phyloP scores from a whole-genome alignment of 2,329 filamentous ascomycete species.

The Phaeosphaeria sp. region DNA sequence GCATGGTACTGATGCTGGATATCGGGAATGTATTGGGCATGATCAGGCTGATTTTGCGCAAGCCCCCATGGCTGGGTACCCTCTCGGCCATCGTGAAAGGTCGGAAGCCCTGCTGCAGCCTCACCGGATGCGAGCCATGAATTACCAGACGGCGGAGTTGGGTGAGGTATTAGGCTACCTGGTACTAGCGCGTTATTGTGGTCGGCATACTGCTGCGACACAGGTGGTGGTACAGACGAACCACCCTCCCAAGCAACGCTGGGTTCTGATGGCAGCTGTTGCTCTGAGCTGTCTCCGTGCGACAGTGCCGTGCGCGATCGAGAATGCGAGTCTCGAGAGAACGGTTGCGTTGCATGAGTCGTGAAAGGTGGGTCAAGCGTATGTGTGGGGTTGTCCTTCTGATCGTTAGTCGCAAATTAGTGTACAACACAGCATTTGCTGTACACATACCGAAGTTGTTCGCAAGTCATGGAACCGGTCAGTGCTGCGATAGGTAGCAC shows the following conservation, averaged over 20 bases:
- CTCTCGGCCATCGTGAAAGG: slow-evolving; percentile 23
- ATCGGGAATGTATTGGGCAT: slow-evolving; percentile 19
- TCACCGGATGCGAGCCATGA: slow-evolving; percentile 26
- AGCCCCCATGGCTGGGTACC: slow-evolving; percentile 28
- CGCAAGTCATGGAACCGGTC: slow-evolving; percentile 28
- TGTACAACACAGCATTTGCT: slow-evolving; percentile 12
- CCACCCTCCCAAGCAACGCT: slow-evolving; percentile 19
- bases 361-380: slow-evolving; percentile 31
- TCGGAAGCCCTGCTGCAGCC: slow-evolving; percentile 11
- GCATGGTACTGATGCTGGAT: slow-evolving; percentile 13
- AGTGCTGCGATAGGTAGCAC: slow-evolving; percentile 15
- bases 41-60: slow-evolving; percentile 13
- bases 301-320: slow-evolving; percentile 20
- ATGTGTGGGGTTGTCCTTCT: slow-evolving; percentile 28
- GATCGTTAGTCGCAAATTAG: slow-evolving; percentile 27
- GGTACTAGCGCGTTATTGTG: slow-evolving; percentile 21
- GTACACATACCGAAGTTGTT: slow-evolving; percentile 29
- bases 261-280: slow-evolving; percentile 20
- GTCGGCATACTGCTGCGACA: slow-evolving; percentile 20
- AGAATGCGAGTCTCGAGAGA: slow-evolving; percentile 29
- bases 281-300: slow-evolving; percentile 21
- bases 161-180: slow-evolving; percentile 11
- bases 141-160: slow-evolving; percentile 15
- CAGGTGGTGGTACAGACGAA: slow-evolving; percentile 13
- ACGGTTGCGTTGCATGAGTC: slow-evolving; percentile 26